phyloP scores from a whole-genome alignment of 306 rosid genomes.

The Sophora flavescens region DNA sequence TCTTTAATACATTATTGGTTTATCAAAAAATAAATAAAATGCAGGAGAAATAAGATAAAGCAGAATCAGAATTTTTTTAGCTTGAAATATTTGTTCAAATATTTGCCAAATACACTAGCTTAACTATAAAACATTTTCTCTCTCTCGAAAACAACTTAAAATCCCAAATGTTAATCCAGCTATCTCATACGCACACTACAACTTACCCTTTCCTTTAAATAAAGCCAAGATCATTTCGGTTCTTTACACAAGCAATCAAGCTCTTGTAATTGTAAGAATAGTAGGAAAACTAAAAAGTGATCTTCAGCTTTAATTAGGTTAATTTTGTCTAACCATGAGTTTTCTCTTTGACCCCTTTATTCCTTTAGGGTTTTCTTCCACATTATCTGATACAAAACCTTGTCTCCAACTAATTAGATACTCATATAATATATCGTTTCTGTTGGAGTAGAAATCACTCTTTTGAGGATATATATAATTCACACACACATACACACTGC shows the following conservation, averaged over 20 bases:
- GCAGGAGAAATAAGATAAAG: no score
- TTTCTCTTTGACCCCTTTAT: constrained; percentile 33
- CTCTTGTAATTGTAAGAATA: neutral
- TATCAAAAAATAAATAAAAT: no score
- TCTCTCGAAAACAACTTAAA: no score
- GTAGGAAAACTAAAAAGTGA: neutral
- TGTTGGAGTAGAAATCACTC: constrained; percentile 47
- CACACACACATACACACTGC: neutral
- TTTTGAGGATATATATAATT: constrained; percentile 16
- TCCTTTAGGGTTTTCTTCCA: constrained; percentile 38
- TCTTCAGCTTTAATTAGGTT: constrained; percentile 42
- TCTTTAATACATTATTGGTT: no score
- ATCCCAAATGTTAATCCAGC: no score
- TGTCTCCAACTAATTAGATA: neutral
- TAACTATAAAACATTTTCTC: no score
- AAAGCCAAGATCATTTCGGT: neutral
- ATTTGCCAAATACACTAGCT: no score
- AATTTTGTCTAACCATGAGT: constrained; percentile 19
- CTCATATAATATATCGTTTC: neutral
- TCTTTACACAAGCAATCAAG: constrained; percentile 12
- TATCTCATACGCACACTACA: no score
- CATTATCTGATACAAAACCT: constrained; percentile 30
- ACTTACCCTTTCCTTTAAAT: no score
- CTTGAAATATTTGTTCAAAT: no score
- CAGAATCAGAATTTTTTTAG: no score